phyloP scores from a whole-genome alignment of 106 monocot species.

The Phalaenopsis aphrodite region DNA sequence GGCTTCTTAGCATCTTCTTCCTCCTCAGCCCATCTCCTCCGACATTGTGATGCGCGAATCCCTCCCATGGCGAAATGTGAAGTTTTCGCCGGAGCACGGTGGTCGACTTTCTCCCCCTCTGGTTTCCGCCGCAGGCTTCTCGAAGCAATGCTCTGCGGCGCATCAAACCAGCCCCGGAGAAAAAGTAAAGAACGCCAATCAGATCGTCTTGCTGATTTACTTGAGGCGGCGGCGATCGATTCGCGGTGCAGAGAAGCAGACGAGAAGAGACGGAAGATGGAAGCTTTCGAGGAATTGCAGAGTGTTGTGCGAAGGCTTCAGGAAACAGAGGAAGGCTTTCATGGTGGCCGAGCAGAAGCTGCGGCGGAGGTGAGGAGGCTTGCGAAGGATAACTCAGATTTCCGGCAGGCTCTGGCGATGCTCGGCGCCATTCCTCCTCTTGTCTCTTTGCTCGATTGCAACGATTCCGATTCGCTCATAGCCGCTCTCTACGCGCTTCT shows the following conservation, averaged over 20 bases:
- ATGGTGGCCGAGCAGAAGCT: neutral
- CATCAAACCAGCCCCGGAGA: conserved; percentile 6
- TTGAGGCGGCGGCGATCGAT: neutral
- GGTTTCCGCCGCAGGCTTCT: conserved; percentile 50
- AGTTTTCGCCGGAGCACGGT: conserved; percentile 7
- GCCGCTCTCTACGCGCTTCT: conserved; percentile 74
- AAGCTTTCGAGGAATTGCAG: conserved; percentile 32
- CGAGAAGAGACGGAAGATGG: neutral
- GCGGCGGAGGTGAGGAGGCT: conserved; percentile 34
- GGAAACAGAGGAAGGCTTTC: neutral
- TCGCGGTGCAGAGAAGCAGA: neutral
- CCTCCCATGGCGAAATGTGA: conserved; percentile 25
- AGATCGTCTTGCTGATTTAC: neutral
- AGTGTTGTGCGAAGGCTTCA: conserved; percentile 31
- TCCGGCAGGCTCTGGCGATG: conserved; percentile 60
- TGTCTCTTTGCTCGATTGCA: conserved; percentile 39
- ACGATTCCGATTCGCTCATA: conserved; percentile 24
- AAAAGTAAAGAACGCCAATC: neutral
- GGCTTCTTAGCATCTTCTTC: neutral
- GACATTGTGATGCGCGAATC: conserved; percentile 2
- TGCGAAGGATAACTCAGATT: conserved; percentile 52
- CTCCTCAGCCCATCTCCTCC: neutral
- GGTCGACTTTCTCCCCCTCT: conserved; percentile 34
- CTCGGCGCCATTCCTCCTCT: conserved; percentile 72
- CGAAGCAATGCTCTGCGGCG: conserved; percentile 51